phyloP scores from a whole-genome alignment of 352 stramenopile species.

The Pythium chondricola region DNA sequence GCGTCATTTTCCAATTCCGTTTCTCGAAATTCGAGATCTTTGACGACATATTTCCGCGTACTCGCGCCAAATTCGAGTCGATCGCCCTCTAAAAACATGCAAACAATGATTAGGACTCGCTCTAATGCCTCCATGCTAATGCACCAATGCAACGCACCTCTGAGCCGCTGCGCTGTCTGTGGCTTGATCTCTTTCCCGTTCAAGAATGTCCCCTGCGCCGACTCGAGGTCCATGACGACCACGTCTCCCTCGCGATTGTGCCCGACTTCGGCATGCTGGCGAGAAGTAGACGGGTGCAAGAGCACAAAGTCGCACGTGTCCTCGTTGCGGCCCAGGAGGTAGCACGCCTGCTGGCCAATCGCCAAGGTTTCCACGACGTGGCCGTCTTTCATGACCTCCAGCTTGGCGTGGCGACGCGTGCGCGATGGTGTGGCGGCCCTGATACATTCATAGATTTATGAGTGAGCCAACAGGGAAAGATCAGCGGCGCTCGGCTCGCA shows the following conservation, averaged over 20 bases:
- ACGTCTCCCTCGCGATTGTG: slow-evolving; percentile 53
- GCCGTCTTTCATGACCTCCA: slow-evolving; percentile 53
- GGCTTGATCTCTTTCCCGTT: slow-evolving; percentile 59
- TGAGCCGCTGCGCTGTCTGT: slow-evolving; percentile 34
- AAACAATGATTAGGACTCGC: slow-evolving; percentile 1
- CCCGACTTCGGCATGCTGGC: slow-evolving; percentile 70
- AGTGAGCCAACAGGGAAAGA: not conserved
- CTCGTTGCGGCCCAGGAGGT: slow-evolving; percentile 71
- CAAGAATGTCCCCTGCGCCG: slow-evolving; percentile 81
- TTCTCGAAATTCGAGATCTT: slow-evolving; percentile 14
- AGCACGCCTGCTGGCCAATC: slow-evolving; percentile 48
- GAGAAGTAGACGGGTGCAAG: slow-evolving; percentile 75
- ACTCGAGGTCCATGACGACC: slow-evolving; percentile 67
- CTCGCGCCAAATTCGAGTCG: slow-evolving; percentile 54
- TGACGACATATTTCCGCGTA: slow-evolving; percentile 50
- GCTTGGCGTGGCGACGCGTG: slow-evolving; percentile 33
- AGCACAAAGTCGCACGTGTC: slow-evolving; percentile 69
- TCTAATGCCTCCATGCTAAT: too few species aligned
- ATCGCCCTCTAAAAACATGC: slow-evolving; percentile 32
- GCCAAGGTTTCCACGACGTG: slow-evolving; percentile 32
- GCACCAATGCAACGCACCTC: slow-evolving; percentile 14
- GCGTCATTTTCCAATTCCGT: not conserved
- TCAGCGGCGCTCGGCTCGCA: not conserved
- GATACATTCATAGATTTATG: not conserved
- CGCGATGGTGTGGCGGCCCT: slow-evolving; percentile 47